These are phyloP conservation scores for Xenoacremonium recifei DNA, from an alignment of 2,329 filamentous ascomycete species.

Conservation along the genomic window DNA sequence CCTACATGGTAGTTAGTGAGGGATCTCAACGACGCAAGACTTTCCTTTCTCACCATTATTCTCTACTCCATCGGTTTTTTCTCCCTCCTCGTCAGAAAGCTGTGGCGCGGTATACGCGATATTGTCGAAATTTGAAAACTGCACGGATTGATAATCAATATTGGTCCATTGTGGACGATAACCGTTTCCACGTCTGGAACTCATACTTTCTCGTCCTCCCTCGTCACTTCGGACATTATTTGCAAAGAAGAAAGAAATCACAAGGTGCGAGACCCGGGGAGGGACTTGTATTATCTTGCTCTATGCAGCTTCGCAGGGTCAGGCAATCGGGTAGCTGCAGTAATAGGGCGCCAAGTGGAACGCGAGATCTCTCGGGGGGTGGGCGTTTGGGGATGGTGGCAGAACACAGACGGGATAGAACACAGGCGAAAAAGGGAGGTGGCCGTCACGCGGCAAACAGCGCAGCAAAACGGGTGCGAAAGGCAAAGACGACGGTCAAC, in stretches of 20 bases:
- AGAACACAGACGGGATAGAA: conserved; percentile 6
- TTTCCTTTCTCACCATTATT: conserved; percentile 20
- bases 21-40: too few species aligned
- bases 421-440: conserved; percentile 15
- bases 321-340: conserved; percentile 34
- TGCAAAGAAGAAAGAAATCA: conserved; percentile 18
- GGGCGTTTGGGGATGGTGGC: conserved; percentile 9
- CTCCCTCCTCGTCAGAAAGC: conserved; percentile 40
- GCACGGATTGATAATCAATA: conserved; percentile 36
- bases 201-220: conserved; percentile 44
- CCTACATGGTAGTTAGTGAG: too few species aligned
- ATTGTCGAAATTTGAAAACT: conserved; percentile 43
- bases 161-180: conserved; percentile 40
- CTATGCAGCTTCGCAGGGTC: conserved; percentile 32
- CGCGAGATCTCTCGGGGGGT: conserved; percentile 21
- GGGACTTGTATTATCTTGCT: conserved; percentile 31
- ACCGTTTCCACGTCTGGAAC: conserved; percentile 33
- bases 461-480: conserved; percentile 18
- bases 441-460: conserved; percentile 26
- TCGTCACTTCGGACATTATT: conserved; percentile 26
- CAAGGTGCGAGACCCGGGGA: conserved; percentile 25
- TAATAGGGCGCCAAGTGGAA: conserved; percentile 24
- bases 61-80: conserved; percentile 8
- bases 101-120: conserved; percentile 39
- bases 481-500: conserved; percentile 16